Evolutionary conservation across 2,329 filamentous ascomycete genomes (phyloP).

Genomic region (Magnaporthales sp.): DNA sequence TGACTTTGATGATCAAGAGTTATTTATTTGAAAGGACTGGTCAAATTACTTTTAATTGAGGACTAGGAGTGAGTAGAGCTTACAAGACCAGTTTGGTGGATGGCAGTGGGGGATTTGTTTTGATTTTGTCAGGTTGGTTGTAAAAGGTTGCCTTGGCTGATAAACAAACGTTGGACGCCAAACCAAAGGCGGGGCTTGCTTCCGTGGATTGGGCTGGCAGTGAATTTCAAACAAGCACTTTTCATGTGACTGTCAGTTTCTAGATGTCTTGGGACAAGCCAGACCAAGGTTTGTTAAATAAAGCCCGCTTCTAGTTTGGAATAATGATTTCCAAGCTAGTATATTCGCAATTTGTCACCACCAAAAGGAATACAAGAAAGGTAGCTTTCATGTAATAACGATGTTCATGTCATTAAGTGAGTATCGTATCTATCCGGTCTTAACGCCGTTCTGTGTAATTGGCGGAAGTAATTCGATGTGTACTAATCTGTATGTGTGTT

Average conservation of each 20-base stretch:
- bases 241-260: not conserved
- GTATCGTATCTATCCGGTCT: too few relatives aligned
- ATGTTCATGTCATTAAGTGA: too few relatives aligned
- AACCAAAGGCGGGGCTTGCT: not conserved
- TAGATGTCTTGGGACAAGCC: not conserved
- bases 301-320: not conserved
- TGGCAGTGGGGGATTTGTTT: not conserved
- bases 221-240: not conserved
- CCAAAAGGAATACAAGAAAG: too few relatives aligned
- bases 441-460: too few relatives aligned
- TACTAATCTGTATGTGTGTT: too few relatives aligned
- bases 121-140: not conserved
- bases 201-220: not conserved
- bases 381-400: too few relatives aligned
- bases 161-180: not conserved
- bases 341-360: not conserved
- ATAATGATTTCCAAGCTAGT: not conserved
- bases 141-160: too few relatives aligned
- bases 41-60: not conserved
- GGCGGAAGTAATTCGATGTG: too few relatives aligned
- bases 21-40: not conserved
- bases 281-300: not conserved
- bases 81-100: not conserved
- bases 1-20: constrained; percentile 13
- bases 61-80: not conserved